Base-by-base conservation (phyloP, 768 basidiomycete genomes). In the Lentinula aciculospora region DNA sequence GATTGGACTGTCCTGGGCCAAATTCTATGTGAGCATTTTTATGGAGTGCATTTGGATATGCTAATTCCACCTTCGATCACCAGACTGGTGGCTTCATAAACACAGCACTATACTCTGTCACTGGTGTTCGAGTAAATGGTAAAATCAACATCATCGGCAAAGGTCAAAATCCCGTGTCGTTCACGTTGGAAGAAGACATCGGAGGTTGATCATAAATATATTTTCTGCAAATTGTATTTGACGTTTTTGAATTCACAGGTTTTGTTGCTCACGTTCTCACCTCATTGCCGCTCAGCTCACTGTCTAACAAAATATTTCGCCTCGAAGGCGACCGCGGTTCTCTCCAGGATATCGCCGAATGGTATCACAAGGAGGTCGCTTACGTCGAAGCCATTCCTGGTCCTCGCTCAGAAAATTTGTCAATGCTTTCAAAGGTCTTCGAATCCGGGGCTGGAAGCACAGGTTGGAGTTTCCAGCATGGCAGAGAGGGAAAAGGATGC, bases 251-350 rank as follows among this genome's bases (percentile, higher is more conserved):
- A n/a, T 56, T 39, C 12, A 31, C 31, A 75, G 74, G 73, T n/a
- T 75, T 72, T 40, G 45, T 70, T 28, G 74, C 66, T 17, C 61
- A 75, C 46, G 61, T 72, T 39, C 65, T 75, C 54, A 74, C 72
- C 9, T 64, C 68, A 1, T 56, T 73, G 2, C 66, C 71, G 0
- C 36, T 60, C 0, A 53, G 60, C 13, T 59, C 64, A 25, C 65
- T 72, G 12, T 64, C 67, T 12, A 58, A 75, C 53, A 62, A 56
- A 2, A 67, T 67, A 4, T 71, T 74, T 64, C 72, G 72, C 19
- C 65, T 74, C 32, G 60, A 75, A 57, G 74, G 74, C n/a, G 68
- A 74, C 27, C 68, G 71, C 3, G 60, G 34, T 4, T 64, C 65
- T 9, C 62, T 72, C 5, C 51, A 61, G 19, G 62, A 67, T 0